Conservation (phyloP, 208 protist genomes). For the Leptomonas seymouri region DNA sequence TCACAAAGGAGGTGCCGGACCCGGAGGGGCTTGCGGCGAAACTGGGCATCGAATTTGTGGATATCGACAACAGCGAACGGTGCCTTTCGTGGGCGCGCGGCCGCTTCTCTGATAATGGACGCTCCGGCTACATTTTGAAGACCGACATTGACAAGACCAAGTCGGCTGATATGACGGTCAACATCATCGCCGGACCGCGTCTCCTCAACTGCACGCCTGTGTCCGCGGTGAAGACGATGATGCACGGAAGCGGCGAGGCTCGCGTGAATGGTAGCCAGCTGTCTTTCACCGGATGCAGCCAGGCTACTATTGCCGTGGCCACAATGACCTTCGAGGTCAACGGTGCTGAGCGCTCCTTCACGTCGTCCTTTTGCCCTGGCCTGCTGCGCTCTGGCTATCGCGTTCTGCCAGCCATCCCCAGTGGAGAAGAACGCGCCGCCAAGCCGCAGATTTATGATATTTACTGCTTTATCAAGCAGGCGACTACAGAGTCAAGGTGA, state of each 20-base stretch:
- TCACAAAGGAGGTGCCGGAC: conserved; percentile 21
- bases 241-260: conserved; percentile 64
- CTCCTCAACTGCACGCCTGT: conserved; percentile 57
- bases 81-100: conserved; percentile 64
- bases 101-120: conserved; percentile 83
- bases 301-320: conserved; percentile 67
- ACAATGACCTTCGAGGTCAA: conserved; percentile 77
- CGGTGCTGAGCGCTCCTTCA: conserved; percentile 58
- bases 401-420: conserved; percentile 58
- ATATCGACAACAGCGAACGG: conserved; percentile 56
- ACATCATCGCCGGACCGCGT: conserved; percentile 76
- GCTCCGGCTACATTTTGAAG: conserved; percentile 86
- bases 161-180: conserved; percentile 51
- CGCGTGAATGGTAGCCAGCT: conserved; percentile 59
- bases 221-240: conserved; percentile 35
- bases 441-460: conserved; percentile 56
- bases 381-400: conserved; percentile 75
- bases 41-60: conserved; percentile 79
- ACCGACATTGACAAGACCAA: conserved; percentile 49
- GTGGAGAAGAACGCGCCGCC: conserved; percentile 42
- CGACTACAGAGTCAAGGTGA: too few relatives aligned
- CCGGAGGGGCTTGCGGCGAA: conserved; percentile 45
- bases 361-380: conserved; percentile 64
- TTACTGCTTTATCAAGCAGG: conserved; percentile 66
- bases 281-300: conserved; percentile 69